Evolutionary conservation across 1,139 yeast genomes (phyloP).

Genomic region (Zygosaccharomyces pseudobailii): DNA sequence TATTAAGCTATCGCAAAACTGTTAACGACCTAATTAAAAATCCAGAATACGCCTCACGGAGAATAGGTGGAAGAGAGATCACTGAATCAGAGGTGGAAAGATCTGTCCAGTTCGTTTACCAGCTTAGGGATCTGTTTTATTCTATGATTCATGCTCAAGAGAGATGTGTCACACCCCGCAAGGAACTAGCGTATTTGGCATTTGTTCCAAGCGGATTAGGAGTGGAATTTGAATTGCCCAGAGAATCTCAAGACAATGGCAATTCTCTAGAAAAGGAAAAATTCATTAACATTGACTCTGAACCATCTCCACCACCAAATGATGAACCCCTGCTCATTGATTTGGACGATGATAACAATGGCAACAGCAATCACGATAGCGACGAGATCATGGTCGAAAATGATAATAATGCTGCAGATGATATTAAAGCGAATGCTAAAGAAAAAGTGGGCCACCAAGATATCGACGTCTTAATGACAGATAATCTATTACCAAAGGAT

Average conservation of each 20-base stretch:
- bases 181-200: conserved; percentile 83
- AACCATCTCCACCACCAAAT: conserved; percentile 2
- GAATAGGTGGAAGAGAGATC: conserved; percentile 83
- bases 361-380: background rate
- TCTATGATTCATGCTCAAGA: conserved; percentile 61
- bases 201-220: conserved; percentile 70
- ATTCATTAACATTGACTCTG: conserved; percentile 1
- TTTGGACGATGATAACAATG: conserved; percentile 9
- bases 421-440: background rate
- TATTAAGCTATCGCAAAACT: conserved; percentile 44
- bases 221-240: conserved; percentile 48
- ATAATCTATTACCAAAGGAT: conserved; percentile 4
- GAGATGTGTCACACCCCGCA: conserved; percentile 73
- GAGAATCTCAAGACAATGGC: conserved; percentile 2
- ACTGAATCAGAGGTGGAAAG: conserved; percentile 69
- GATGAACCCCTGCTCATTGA: conserved; percentile 4
- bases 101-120: conserved; percentile 74
- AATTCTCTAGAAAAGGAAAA: conserved; percentile 10
- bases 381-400: background rate
- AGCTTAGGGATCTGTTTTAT: conserved; percentile 60
- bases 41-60: conserved; percentile 39
- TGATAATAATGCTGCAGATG: background rate
- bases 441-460: conserved; percentile 8
- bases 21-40: conserved; percentile 24
- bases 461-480: conserved; percentile 6